Conservation (phyloP, 163 green algal species). For the Chlamydomonas reinhardtii region DNA sequence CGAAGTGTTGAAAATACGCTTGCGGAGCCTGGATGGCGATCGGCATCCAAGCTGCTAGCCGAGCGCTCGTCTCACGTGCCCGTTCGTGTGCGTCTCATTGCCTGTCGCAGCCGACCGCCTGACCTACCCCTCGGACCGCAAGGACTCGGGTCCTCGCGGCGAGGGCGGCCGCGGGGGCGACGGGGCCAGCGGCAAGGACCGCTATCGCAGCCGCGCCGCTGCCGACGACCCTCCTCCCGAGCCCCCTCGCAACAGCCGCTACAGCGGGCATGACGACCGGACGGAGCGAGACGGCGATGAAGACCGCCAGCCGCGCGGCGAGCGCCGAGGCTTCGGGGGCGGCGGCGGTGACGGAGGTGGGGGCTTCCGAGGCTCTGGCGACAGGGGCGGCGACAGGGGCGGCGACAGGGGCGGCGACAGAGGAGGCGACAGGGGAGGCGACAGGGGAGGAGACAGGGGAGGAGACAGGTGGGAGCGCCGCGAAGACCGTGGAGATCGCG, state of each 20-base stretch:
- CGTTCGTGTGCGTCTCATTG: no score
- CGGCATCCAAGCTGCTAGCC: no score
- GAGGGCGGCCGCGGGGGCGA: no score
- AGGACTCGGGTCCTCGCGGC: no score
- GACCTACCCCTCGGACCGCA: no score
- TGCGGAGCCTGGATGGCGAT: no score
- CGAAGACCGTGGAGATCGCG: background rate
- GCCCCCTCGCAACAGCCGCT: background rate
- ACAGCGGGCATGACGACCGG: constrained; percentile 31
- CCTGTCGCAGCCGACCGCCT: no score
- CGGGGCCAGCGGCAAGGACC: no score
- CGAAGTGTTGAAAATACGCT: no score
- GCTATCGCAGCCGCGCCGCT: no score
- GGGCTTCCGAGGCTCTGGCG: background rate
- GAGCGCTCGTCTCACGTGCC: no score
- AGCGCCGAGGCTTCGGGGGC: no score
- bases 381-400: background rate
- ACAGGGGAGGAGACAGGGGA: background rate
- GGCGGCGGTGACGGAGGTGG: background rate
- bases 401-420: background rate
- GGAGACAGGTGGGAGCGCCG: background rate
- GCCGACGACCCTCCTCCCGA: background rate
- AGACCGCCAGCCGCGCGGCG: background rate
- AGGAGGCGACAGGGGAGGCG: background rate
- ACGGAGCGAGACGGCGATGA: background rate